phyloP scores from a whole-genome alignment of 192 early-diverging fungal genomes.

The Coemansia sp. region DNA sequence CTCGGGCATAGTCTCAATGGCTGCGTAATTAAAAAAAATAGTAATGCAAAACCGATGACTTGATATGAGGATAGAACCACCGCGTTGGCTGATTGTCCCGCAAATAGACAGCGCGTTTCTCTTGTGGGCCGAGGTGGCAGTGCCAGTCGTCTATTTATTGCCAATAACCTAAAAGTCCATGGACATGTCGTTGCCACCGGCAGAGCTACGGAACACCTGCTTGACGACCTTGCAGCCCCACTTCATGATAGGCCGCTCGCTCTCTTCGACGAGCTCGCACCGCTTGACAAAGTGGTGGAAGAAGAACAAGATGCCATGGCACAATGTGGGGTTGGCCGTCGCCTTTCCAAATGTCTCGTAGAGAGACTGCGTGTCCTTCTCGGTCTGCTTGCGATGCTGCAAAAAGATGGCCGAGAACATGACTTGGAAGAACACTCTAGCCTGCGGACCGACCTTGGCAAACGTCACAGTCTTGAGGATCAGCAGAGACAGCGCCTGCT shows the following conservation, averaged over 20 bases:
- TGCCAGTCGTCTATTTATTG: too few species aligned
- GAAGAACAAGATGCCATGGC: constrained; percentile 86
- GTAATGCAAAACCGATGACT: too few species aligned
- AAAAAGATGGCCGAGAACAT: constrained; percentile 74
- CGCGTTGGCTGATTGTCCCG: background rate
- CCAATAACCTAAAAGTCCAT: background rate
- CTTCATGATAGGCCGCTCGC: constrained; percentile 66
- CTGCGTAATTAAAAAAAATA: background rate
- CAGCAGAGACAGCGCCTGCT: constrained; percentile 71
- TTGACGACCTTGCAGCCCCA: constrained; percentile 71
- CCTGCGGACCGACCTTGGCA: constrained; percentile 64
- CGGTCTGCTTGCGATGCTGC: constrained; percentile 57
- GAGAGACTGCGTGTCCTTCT: constrained; percentile 59
- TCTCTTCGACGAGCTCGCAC: constrained; percentile 63
- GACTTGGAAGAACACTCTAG: constrained; percentile 70
- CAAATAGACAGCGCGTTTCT: background rate
- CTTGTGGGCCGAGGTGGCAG: constrained; percentile 1
- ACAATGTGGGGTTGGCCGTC: constrained; percentile 64
- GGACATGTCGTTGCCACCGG: constrained; percentile 3
- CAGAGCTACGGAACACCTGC: constrained; percentile 59
- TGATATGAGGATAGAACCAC: too few species aligned
- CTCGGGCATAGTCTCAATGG: constrained; percentile 63
- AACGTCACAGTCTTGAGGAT: constrained; percentile 74
- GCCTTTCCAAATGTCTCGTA: constrained; percentile 62
- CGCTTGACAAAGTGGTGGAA: constrained; percentile 73